These are phyloP conservation scores for Pseudogymnoascus destructans DNA, from an alignment of 2,329 filamentous ascomycete species.

Conservation along the genomic window DNA sequence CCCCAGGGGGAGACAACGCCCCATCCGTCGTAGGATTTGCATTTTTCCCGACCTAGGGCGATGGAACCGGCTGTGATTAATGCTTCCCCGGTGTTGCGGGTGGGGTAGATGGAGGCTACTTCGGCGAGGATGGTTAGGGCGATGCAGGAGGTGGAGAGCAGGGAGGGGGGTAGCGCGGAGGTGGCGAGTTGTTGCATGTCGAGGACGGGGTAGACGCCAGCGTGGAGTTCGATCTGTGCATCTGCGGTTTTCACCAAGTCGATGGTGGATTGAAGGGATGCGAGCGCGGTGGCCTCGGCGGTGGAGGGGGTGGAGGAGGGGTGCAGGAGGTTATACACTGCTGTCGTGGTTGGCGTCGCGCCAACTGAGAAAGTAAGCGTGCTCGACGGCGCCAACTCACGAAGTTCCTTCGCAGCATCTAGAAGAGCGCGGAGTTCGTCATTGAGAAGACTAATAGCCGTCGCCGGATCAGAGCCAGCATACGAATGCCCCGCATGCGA, in stretches of 20 bases:
- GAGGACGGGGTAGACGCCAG: slow-evolving; percentile 61
- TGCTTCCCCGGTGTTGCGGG: slow-evolving; percentile 47
- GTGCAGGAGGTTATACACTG: slow-evolving; percentile 44
- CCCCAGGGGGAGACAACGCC: slow-evolving; percentile 52
- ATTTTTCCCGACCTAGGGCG: slow-evolving; percentile 60
- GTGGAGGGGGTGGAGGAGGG: slow-evolving; percentile 16
- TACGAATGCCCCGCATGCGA: slow-evolving; percentile 65
- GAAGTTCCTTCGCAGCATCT: slow-evolving; percentile 31
- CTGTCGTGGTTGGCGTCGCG: slow-evolving; percentile 61
- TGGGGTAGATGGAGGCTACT: slow-evolving; percentile 54
- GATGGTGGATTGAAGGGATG: slow-evolving; percentile 31
- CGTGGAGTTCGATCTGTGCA: slow-evolving; percentile 54
- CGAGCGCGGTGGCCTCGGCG: slow-evolving; percentile 23
- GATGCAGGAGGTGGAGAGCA: slow-evolving; percentile 27
- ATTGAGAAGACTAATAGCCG: slow-evolving; percentile 46
- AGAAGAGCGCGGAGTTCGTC: slow-evolving; percentile 45
- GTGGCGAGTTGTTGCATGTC: slow-evolving; percentile 72
- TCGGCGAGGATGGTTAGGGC: slow-evolving; percentile 59
- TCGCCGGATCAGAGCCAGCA: slow-evolving; percentile 36
- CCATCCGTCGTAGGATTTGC: slow-evolving; percentile 58
- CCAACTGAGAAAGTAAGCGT: slow-evolving; percentile 52
- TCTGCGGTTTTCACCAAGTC: slow-evolving; percentile 27
- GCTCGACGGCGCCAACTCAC: slow-evolving; percentile 11
- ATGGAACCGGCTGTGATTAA: slow-evolving; percentile 57
- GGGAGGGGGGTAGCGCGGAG: slow-evolving; percentile 37